A percentile compares a stretch with the other conserved stretches of the same genome.
These are phyloP conservation scores for Alternaria novae-zelandiae DNA, from an alignment of 2,329 filamentous ascomycete species.

Conservation along the genomic window DNA sequence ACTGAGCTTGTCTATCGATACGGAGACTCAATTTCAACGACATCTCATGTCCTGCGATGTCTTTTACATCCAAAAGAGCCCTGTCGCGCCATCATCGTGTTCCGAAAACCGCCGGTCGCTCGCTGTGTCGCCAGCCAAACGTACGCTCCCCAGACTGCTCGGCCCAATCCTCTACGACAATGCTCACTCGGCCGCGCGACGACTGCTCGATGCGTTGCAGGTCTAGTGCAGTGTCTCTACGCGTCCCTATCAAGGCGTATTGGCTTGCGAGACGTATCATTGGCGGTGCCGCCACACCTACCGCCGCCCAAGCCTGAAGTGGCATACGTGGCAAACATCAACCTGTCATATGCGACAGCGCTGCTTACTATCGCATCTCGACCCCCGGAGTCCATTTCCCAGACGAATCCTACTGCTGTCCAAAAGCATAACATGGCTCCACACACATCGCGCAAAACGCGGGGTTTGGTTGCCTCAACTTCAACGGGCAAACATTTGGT, in stretches of 20 bases:
- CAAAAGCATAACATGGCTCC: neutral
- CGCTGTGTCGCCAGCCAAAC: slow-evolving; percentile 2
- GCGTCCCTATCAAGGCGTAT: neutral
- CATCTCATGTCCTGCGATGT: slow-evolving; percentile 5
- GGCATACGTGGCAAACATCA: slow-evolving; percentile 15
- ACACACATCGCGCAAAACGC: neutral
- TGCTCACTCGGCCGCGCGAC: slow-evolving; percentile 3
- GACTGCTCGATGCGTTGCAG: slow-evolving; percentile 6
- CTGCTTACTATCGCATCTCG: slow-evolving; percentile 8
- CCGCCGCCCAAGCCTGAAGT: slow-evolving; percentile 7
- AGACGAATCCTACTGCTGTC: neutral
- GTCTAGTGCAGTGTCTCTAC: slow-evolving; percentile 3
- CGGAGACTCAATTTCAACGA: slow-evolving; percentile 25
- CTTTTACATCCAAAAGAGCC: neutral
- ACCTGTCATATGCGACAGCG: slow-evolving; percentile 2
- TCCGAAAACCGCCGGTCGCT: neutral
- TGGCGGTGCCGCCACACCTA: slow-evolving; percentile 8
- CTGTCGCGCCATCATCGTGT: neutral
- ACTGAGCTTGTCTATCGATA: slow-evolving; percentile 23
- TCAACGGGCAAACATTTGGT: slow-evolving; percentile 3
- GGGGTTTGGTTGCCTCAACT: slow-evolving; percentile 5
- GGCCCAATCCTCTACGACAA: neutral
- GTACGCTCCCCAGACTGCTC: neutral
- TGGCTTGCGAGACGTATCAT: slow-evolving; percentile 3
- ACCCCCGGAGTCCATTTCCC: neutral